A percentile compares a stretch with the other conserved stretches of the same genome.
Evolutionary conservation across 1,284 basidiomycete species (phyloP).

Genomic region (Golubevia pallescens): DNA sequence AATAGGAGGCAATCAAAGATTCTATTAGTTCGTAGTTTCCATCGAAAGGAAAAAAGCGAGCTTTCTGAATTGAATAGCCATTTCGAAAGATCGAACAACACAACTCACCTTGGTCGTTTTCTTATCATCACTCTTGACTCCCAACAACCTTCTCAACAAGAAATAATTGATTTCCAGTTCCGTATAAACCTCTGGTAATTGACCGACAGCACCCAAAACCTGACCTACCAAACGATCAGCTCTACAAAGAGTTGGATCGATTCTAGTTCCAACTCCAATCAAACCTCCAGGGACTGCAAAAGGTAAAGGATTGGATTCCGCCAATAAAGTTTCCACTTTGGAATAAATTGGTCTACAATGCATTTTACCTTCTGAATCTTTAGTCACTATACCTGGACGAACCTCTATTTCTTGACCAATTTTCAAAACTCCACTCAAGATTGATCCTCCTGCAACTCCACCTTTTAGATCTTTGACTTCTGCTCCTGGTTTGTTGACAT

Average conservation of each 20-base stretch:
- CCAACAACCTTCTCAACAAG: conserved; percentile 90
- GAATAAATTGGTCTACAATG: conserved; percentile 93
- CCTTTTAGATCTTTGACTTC: conserved; percentile 97
- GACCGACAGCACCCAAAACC: conserved; percentile 90
- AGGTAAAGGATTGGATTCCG: conserved; percentile 90
- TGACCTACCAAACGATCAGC: conserved; percentile 96
- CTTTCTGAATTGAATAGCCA: background rate
- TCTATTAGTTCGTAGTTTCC: background rate
- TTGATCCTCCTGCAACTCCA: conserved; percentile 93
- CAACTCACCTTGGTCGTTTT: conserved; percentile 82
- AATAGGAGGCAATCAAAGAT: background rate
- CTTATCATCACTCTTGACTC: conserved; percentile 97
- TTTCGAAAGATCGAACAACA: conserved; percentile 3
- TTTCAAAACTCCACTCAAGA: conserved; percentile 13
- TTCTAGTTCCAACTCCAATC: conserved; percentile 96
- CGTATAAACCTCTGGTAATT: conserved; percentile 89
- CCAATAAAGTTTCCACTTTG: conserved; percentile 86
- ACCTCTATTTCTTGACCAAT: conserved; percentile 96
- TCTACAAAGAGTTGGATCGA: conserved; percentile 94
- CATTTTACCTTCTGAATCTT: conserved; percentile 87
- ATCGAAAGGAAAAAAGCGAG: background rate
- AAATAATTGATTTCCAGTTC: conserved; percentile 90
- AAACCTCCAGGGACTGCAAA: conserved; percentile 97
- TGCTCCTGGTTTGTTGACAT: conserved; percentile 98
- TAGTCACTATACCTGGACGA: conserved; percentile 93